Base-by-base conservation (phyloP, 2,329 filamentous ascomycete species). In the Penicillium sp. region DNA sequence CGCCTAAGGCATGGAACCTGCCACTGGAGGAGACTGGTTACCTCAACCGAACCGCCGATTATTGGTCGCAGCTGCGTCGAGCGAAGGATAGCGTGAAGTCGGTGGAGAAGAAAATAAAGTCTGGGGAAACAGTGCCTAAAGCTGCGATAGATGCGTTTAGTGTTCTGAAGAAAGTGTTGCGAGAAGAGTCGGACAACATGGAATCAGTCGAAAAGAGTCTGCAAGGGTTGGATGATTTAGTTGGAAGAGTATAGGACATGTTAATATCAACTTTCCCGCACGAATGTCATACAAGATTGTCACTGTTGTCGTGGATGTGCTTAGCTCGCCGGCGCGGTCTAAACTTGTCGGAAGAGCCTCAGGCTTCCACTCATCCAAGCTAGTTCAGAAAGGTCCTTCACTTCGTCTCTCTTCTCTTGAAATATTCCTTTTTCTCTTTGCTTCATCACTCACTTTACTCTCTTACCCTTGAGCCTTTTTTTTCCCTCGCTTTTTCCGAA, bases 1-100 rank as follows among this genome's bases (percentile, higher is more conserved):
- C 52, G 7, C 61, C 55, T 2, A 49, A 58, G 2, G 46, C 62
- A 42, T 69, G 61, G 64, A 60, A 64, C 36, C 21, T 67, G 6
- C 59, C 59, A 13, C 46, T 67, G 8, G 45, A 61, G 7, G 54
- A 70, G 21, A 67, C 67, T 5, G 55, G 50, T 10, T 67, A 67
- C 46, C 27, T 52, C 11, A 49, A 54, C 2, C 47, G 60, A 32
- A 64, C 62, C 1, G 45, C 24, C 3, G 49, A 44, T 11, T 71
- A 67, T 38, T 70, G 67, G 67, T 43, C 50, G 0, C 57, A 54
- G 43, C 47, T 52, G 1, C 43, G 49, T 13, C 24, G 21, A 42
- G 49, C 43, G n/a, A 52, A 47, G 36, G 36, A 52, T n/a, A 43
- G 27, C 16, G 27, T 47, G 27, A 31, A 47, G 14, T 34, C n/a